Evolutionary conservation across 257 asterid genomes (phyloP), one percentile per base, ranked within the genome.

Genomic region (Solanum piurae): DNA sequence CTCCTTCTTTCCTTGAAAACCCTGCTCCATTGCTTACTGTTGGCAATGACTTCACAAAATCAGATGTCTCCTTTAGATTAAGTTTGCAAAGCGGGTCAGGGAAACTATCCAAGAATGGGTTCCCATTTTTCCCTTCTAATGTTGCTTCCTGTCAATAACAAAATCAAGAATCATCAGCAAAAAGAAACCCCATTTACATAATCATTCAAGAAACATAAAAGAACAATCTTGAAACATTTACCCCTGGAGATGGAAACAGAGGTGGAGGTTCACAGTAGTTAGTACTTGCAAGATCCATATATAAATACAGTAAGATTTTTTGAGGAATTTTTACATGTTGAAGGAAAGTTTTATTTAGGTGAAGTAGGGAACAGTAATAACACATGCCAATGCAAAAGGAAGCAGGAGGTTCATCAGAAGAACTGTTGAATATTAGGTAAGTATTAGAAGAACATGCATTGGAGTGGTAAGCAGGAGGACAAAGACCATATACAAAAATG

Each of bases 1-100:
- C 87, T 89, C 88, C 91, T 83, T 44, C 88, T 88, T 69, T 92
- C 88, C 55, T 91, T 92, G 66, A 91, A 46, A 93, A 72, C 60
- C 88, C 92, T 58, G 33, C 62, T 18, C 88, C 92, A 88, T 86
- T 90, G 87, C 86, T 86, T 18, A 88, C 88, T 87, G 88, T 87
- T 69, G 99, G 95, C 83, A 94, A 94, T 66, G 99, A 91, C 91
- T 90, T 94, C 10, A 93, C 98, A 92, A 96, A 95, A 44, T 94
- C 98, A 25, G 98, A 93, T 64, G 96, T 95, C 68, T 97, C 99
- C 84, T 93, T 94, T 85, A 97, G 95, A 86, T 94, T 93, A 93
- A 97, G 93, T 90, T 93, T 94, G 93, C 98, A 95, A 38, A 94
- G 90, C 23, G 99, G 96, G 89, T 94, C 98, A 55, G 92, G 75